A percentile compares a stretch with the other conserved stretches of the same genome.
Conservation (phyloP, 257 asterid species). For the Solanum boliviense region DNA sequence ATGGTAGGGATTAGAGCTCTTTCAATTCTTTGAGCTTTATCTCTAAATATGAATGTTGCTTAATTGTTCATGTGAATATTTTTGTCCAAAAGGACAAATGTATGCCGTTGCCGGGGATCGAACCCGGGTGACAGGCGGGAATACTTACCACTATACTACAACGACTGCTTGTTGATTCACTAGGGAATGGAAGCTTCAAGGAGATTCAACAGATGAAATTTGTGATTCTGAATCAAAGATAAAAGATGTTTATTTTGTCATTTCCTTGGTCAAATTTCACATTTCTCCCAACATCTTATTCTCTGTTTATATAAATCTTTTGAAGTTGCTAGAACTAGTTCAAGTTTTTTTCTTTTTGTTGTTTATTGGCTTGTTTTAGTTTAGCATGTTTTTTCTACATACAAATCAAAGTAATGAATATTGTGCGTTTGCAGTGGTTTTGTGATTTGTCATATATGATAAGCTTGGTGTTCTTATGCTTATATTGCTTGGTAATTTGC, state of each 20-base stretch:
- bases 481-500: too few species aligned
- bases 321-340: not conserved
- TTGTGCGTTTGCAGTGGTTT: not conserved
- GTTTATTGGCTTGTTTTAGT: not conserved
- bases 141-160: slow-evolving; percentile 16
- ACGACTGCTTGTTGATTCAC: not conserved
- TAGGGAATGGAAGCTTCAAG: not conserved
- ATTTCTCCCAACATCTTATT: not conserved
- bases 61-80: too few species aligned
- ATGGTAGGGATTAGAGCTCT: not conserved
- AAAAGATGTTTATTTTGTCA: not conserved
- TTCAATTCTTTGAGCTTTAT: not conserved
- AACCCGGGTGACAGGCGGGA: slow-evolving; percentile 50
- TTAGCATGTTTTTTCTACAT: not conserved
- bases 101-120: slow-evolving; percentile 32
- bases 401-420: not conserved
- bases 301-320: not conserved
- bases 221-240: too few species aligned
- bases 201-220: too few species aligned
- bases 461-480: not conserved
- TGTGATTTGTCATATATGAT: not conserved
- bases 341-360: not conserved
- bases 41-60: too few species aligned
- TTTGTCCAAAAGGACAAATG: too few species aligned
- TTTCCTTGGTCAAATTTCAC: not conserved